These are phyloP conservation scores for Ogataea parapolymorpha DNA, from an alignment of 805 yeast genomes.

Conservation along the genomic window DNA sequence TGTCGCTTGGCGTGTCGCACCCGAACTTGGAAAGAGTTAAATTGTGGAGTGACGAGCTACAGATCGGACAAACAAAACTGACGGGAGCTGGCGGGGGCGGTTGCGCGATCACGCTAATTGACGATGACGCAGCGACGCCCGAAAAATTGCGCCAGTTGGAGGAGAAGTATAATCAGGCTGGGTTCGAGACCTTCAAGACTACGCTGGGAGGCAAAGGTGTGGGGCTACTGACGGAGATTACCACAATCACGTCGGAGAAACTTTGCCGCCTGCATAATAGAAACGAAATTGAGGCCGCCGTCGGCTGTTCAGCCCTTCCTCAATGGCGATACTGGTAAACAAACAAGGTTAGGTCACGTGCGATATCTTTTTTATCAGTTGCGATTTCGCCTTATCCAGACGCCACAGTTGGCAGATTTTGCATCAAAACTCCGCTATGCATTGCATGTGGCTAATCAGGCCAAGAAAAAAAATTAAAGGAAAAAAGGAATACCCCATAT, in stretches of 20 bases:
- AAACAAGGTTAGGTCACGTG: neutral
- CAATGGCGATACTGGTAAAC: conserved; percentile 64
- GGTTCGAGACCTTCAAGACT: conserved; percentile 75
- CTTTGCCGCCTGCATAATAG: conserved; percentile 41
- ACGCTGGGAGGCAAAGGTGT: conserved; percentile 89
- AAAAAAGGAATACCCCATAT: neutral
- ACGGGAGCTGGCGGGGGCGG: conserved; percentile 99
- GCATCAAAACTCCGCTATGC: conserved; percentile 5
- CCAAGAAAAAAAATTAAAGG: conserved; percentile 1
- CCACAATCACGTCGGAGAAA: conserved; percentile 29
- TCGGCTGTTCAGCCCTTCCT: conserved; percentile 41
- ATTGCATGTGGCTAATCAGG: conserved; percentile 1
- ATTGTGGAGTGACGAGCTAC: conserved; percentile 55
- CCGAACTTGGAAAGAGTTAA: conserved; percentile 81
- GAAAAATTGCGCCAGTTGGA: conserved; percentile 35
- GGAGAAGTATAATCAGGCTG: conserved; percentile 38
- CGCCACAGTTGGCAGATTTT: conserved; percentile 8
- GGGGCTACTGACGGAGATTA: conserved; percentile 41
- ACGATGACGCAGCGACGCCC: conserved; percentile 40
- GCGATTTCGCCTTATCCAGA: neutral
- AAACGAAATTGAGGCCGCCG: conserved; percentile 43
- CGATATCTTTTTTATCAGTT: neutral
- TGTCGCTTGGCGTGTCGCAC: conserved; percentile 87
- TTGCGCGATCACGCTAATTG: conserved; percentile 85
- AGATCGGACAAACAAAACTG: conserved; percentile 83